These are phyloP conservation scores for Colletotrichum sansevieriae DNA, from an alignment of 2,329 filamentous ascomycete genomes.

Conservation along the genomic window DNA sequence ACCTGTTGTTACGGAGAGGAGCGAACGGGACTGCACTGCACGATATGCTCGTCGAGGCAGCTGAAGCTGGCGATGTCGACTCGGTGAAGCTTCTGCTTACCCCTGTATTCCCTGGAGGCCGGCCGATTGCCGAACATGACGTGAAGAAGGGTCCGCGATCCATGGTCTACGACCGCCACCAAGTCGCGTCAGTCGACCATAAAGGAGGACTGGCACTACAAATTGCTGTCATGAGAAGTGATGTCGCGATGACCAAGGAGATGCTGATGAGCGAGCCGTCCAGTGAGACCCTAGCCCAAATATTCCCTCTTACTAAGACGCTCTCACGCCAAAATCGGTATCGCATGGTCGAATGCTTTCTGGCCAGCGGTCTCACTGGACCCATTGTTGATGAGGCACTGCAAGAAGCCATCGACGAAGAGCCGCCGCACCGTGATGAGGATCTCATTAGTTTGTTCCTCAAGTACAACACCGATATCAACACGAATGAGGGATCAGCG, in stretches of 20 bases:
- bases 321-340: conserved; percentile 59
- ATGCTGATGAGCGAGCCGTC: conserved; percentile 63
- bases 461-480: conserved; percentile 65
- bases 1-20: conserved; percentile 63
- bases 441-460: conserved; percentile 66
- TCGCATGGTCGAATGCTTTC: conserved; percentile 63
- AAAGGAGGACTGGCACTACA: conserved; percentile 65
- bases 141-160: conserved; percentile 44
- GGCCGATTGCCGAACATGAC: conserved; percentile 41
- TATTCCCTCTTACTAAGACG: conserved; percentile 63
- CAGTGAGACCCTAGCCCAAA: conserved; percentile 59
- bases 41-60: conserved; percentile 64
- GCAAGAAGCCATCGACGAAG: conserved; percentile 65
- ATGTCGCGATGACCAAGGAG: conserved; percentile 58
- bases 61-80: conserved; percentile 60
- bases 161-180: conserved; percentile 58
- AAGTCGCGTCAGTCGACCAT: conserved; percentile 65
- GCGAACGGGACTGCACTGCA: conserved; percentile 61
- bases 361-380: conserved; percentile 62
- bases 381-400: conserved; percentile 63
- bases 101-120: conserved; percentile 58
- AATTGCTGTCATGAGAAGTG: conserved; percentile 60
- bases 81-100: conserved; percentile 64
- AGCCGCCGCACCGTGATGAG: conserved; percentile 61
- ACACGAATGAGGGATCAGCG: conserved; percentile 65